Evolutionary conservation across 805 yeast species (phyloP).

Genomic region (Saccharomycopsis lassenensis): DNA sequence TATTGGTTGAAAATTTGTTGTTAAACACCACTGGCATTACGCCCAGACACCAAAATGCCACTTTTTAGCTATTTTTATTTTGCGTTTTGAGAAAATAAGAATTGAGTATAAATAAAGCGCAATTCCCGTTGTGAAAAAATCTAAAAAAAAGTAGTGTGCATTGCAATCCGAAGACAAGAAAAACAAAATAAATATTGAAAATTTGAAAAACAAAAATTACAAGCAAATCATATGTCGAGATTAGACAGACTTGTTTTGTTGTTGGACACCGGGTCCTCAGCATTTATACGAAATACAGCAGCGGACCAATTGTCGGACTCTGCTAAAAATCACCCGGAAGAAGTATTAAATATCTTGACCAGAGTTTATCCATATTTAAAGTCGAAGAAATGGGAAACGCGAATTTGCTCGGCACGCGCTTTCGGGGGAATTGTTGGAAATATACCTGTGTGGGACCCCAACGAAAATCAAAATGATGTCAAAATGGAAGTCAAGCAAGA

Average conservation of each 20-base stretch:
- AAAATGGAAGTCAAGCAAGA: constrained; percentile 22
- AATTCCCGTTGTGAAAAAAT: too few relatives aligned
- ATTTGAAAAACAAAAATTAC: too few relatives aligned
- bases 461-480: constrained; percentile 14
- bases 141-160: too few relatives aligned
- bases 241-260: constrained; percentile 46
- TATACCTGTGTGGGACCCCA: constrained; percentile 76
- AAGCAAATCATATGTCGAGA: constrained; percentile 31
- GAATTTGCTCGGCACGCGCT: constrained; percentile 90
- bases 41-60: too few relatives aligned
- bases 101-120: constrained; percentile 3
- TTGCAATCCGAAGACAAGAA: too few relatives aligned
- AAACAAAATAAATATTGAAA: too few relatives aligned
- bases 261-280: constrained; percentile 91
- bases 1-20: too few relatives aligned
- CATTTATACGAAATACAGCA: constrained; percentile 87
- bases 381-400: constrained; percentile 87
- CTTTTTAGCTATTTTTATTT: constrained; percentile 16
- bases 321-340: constrained; percentile 92
- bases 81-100: background rate
- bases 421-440: constrained; percentile 85
- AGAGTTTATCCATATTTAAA: constrained; percentile 84
- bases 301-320: constrained; percentile 94
- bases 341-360: constrained; percentile 67
- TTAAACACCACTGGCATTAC: too few relatives aligned